A percentile compares a stretch with the other conserved stretches of the same genome.
Conservation (phyloP, 768 basidiomycete species). For the Panaeolus cyanescens region DNA sequence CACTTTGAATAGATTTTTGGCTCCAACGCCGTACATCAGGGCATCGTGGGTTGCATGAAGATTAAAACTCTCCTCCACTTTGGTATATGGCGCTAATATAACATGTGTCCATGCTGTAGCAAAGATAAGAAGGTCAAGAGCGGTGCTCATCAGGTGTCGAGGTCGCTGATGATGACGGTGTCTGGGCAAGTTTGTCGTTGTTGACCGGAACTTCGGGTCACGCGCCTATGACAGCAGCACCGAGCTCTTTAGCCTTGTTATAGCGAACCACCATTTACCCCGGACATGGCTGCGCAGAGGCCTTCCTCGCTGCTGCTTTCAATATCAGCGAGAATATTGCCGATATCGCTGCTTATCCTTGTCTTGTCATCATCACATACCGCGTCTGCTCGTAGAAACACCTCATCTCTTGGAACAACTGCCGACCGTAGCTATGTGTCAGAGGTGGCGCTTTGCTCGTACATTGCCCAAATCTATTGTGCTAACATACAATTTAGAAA, state of each 20-base stretch:
- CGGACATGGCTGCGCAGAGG: constrained; percentile 1
- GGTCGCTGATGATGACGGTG: neutral
- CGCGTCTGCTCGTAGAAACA: neutral
- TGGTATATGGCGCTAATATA: constrained; percentile 82
- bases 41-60: constrained; percentile 91
- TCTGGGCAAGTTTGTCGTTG: neutral
- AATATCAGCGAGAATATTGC: neutral
- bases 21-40: constrained; percentile 67
- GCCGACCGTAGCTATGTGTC: constrained; percentile 16
- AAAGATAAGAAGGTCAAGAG: constrained; percentile 54
- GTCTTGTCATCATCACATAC: neutral
- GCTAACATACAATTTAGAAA: constrained; percentile 10
- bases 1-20: constrained; percentile 49
- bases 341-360: neutral
- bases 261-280: neutral
- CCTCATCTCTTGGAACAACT: neutral
- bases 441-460: constrained; percentile 1
- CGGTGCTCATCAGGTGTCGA: constrained; percentile 20
- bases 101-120: constrained; percentile 65
- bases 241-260: neutral
- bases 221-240: neutral
- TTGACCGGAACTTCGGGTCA: neutral
- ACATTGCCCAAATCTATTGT: neutral
- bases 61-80: constrained; percentile 98
- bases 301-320: neutral